Evolutionary conservation across 176 grass and related monocot genomes (phyloP).

Genomic region (Aegilops sharonensis): DNA sequence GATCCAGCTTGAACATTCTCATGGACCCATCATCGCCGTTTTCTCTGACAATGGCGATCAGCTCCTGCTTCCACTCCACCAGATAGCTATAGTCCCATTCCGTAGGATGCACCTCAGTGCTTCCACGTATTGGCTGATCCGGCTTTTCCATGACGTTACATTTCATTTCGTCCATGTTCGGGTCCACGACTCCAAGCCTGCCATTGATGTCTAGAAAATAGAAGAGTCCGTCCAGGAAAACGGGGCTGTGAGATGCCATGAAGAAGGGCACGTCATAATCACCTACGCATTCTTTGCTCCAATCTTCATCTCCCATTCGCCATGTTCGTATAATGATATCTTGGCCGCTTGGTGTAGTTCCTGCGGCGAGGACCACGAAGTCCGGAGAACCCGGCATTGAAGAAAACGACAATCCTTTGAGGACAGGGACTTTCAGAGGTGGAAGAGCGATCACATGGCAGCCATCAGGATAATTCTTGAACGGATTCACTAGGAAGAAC

Average conservation of each 20-base stretch:
- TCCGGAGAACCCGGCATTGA: background rate
- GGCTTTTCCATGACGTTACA: slow-evolving; percentile 15
- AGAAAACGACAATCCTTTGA: background rate
- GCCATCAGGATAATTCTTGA: background rate
- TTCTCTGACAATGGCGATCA: background rate
- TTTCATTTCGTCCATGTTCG: slow-evolving; percentile 2
- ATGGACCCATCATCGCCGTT: background rate
- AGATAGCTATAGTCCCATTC: background rate
- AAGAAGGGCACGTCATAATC: background rate
- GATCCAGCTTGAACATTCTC: background rate
- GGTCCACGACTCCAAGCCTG: slow-evolving; percentile 15
- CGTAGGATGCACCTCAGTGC: background rate
- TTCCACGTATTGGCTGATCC: background rate
- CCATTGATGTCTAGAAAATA: background rate
- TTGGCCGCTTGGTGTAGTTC: too few relatives aligned
- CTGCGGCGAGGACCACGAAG: background rate
- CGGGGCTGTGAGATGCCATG: background rate
- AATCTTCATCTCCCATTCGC: background rate
- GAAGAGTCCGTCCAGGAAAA: background rate
- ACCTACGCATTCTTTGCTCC: background rate
- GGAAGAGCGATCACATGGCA: background rate
- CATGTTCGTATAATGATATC: background rate
- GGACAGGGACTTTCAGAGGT: background rate
- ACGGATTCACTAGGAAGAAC: background rate
- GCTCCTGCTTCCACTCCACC: slow-evolving; percentile 17